Evolutionary conservation across 805 yeast species (phyloP), one percentile per base, ranked within the genome.

Genomic region (Suhomyces emberorum): DNA sequence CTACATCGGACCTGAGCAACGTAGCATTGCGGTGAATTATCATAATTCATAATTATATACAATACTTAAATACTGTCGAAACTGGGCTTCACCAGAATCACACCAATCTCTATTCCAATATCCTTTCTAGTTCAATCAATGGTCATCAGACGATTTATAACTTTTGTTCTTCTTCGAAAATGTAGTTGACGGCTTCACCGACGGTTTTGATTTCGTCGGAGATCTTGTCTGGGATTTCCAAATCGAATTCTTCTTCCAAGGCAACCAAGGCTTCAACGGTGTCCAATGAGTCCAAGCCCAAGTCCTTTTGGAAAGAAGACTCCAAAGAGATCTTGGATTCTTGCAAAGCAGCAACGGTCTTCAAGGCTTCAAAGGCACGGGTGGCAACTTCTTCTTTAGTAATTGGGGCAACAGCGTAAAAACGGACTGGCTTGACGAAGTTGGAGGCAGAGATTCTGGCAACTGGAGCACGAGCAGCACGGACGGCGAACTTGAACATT

Each of bases 221-320:
- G 52, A 87, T 86, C 61, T 84, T 81, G 69, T 88, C 96, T 24
- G 95, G 88, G 57, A 86, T 79, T 60, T 83, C 85, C 57, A 87
- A 76, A 54, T 86, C 88, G 50, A 79, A 79, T 59, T 81, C 74
- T 73, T 89, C 96, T 72, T 91, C 98, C 55, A 91, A 82, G 39
- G 96, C 96, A 63, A 93, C 95, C 52, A 93, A 76, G 38, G 93
- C 89, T 70, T 91, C 98, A 44, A 91, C 96, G 45, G 93, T 84
- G 57, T 91, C 98, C 49, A 91, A 75, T 7, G 96, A 86, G 65
- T 91, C 98, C 58, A 86, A 76, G n/a, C 89, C 91, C 49, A 86
- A 75, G 55, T 86, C 95, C 48, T 74, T 77, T 44, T 74, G 70
- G 61, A 81, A 79, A 33, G 78, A 70, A 7, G 85, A 70, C 20